phyloP scores from a whole-genome alignment of 768 basidiomycete genomes.

The Paxillus involutus region DNA sequence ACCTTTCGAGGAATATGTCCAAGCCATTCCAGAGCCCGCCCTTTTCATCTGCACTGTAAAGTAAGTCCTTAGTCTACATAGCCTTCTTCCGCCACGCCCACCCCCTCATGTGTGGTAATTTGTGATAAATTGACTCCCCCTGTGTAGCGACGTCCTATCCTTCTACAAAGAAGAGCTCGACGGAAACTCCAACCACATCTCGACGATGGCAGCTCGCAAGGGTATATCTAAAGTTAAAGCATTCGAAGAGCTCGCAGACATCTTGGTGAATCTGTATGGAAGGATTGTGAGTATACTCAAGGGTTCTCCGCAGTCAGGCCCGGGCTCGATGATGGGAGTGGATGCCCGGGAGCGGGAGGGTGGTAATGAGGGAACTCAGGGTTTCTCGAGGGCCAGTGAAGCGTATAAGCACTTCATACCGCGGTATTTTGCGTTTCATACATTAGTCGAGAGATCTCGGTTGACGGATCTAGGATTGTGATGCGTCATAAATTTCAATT shows the following conservation, averaged over 20 bases:
- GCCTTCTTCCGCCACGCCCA: too few relatives aligned
- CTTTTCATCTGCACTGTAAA: slow-evolving; percentile 36
- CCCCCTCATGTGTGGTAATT: too few relatives aligned
- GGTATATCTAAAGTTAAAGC: slow-evolving; percentile 24
- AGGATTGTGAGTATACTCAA: slow-evolving; percentile 18
- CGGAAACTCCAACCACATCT: slow-evolving; percentile 34
- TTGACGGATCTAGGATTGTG: slow-evolving; percentile 10
- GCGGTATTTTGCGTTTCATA: slow-evolving; percentile 19
- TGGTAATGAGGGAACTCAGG: too few relatives aligned
- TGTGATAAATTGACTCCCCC: too few relatives aligned
- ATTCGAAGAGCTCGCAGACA: slow-evolving; percentile 21
- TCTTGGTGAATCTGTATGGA: slow-evolving; percentile 16
- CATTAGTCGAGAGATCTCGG: slow-evolving; percentile 13
- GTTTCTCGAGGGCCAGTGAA: slow-evolving; percentile 2
- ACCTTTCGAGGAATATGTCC: too few relatives aligned
- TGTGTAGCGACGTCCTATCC: slow-evolving; percentile 34
- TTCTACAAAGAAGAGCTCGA: slow-evolving; percentile 38
- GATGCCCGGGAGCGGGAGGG: too few relatives aligned
- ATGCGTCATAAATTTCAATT: too few relatives aligned
- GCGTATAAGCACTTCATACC: slow-evolving; percentile 1
- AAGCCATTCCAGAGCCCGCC: too few relatives aligned
- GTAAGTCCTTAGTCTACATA: slow-evolving; percentile 23
- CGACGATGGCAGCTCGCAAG: slow-evolving; percentile 24
- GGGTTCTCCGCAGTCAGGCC: too few relatives aligned
- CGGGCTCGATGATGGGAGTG: too few relatives aligned